phyloP scores from a whole-genome alignment of 257 asterid species.

The Pogostemon cablin region DNA sequence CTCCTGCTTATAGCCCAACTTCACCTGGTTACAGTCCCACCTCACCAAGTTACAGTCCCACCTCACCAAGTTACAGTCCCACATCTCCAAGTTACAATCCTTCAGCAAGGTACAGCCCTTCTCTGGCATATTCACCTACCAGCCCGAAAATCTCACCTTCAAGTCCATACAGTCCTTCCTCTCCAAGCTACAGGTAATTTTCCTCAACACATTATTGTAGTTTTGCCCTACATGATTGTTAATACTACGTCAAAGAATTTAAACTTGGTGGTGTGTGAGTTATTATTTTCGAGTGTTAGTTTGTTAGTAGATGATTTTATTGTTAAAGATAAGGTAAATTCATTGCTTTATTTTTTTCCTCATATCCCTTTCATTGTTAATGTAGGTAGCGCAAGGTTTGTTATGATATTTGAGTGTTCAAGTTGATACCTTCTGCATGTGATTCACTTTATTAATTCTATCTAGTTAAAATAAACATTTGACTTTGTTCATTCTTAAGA shows the following conservation, averaged over 20 bases:
- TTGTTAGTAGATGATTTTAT: neutral
- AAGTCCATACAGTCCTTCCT: conserved; percentile 94
- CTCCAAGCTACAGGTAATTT: conserved; percentile 92
- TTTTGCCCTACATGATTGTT: conserved; percentile 22
- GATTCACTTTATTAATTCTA: neutral
- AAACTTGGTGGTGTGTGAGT: neutral
- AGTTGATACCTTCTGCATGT: conserved; percentile 19
- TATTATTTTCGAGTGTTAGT: conserved; percentile 5
- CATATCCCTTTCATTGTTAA: neutral
- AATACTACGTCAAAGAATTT: neutral
- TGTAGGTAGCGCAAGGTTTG: conserved; percentile 6
- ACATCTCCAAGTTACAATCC: conserved; percentile 83
- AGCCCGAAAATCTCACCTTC: conserved; percentile 87
- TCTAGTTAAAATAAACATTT: conserved; percentile 14
- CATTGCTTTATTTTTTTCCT: neutral
- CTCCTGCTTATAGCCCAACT: conserved; percentile 85
- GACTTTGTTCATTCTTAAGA: neutral
- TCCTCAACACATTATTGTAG: neutral
- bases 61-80: conserved; percentile 82
- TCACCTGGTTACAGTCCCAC: conserved; percentile 95
- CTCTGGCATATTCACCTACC: conserved; percentile 93
- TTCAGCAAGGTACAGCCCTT: conserved; percentile 91
- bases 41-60: conserved; percentile 86
- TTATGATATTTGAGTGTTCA: conserved; percentile 23
- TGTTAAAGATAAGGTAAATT: neutral